Conservation (phyloP, 352 stramenopile genomes). For the Pythium phragmiticola region DNA sequence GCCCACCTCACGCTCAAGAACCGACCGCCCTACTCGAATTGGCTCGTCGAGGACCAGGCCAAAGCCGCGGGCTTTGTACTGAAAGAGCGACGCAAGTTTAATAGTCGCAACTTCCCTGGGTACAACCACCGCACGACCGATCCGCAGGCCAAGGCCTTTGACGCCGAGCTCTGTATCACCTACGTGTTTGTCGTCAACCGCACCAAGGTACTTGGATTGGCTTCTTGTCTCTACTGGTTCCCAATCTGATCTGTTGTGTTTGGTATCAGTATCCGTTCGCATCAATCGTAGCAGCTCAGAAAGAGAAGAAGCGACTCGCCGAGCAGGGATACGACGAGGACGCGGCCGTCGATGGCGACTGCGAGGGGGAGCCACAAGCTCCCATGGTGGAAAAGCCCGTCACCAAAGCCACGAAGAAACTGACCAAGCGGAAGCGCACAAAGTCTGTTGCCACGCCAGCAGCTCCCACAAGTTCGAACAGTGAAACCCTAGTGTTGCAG, state of each 20-base stretch:
- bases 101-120: conserved; percentile 68
- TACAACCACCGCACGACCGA: conserved; percentile 89
- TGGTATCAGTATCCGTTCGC: conserved; percentile 21
- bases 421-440: conserved; percentile 19
- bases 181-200: conserved; percentile 89
- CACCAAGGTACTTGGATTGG: conserved; percentile 41
- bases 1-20: conserved; percentile 87
- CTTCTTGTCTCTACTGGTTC: background rate
- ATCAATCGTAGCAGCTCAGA: background rate
- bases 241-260: background rate
- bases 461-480: background rate
- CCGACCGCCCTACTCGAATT: conserved; percentile 85
- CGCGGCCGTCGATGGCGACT: background rate
- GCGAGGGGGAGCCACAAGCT: background rate
- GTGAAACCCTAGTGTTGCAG: too few relatives aligned
- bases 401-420: background rate
- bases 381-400: background rate
- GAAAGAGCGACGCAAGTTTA: conserved; percentile 74
- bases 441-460: background rate
- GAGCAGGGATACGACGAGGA: background rate
- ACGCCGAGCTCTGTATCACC: conserved; percentile 77
- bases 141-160: conserved; percentile 80
- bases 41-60: conserved; percentile 84
- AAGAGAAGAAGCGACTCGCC: background rate
- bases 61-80: conserved; percentile 67